Conservation (phyloP, 2,329 filamentous ascomycete genomes). For the Nothophoma quercina region DNA sequence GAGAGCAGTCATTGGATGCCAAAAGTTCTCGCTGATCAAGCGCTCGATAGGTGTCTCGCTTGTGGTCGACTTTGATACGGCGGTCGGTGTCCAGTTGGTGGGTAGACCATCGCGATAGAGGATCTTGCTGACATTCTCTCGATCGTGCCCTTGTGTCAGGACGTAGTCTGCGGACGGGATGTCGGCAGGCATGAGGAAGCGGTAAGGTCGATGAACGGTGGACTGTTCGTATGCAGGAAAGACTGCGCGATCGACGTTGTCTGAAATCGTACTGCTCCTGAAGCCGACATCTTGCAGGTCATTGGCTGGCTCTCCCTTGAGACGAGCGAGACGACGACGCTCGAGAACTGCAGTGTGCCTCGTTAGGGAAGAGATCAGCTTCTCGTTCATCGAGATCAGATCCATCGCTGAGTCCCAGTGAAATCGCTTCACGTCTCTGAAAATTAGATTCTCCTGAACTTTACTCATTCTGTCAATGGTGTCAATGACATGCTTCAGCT, state of each 20-base stretch:
- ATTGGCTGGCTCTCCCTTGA: slow-evolving; percentile 36
- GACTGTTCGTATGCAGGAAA: slow-evolving; percentile 34
- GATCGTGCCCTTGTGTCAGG: slow-evolving; percentile 9
- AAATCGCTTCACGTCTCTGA: slow-evolving; percentile 35
- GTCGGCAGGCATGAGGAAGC: slow-evolving; percentile 23
- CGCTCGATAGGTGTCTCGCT: not conserved
- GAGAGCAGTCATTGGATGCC: slow-evolving; percentile 8
- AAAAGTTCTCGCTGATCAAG: not conserved
- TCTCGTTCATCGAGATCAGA: slow-evolving; percentile 31
- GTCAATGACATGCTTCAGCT: slow-evolving; percentile 37
- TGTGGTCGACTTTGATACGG: not conserved
- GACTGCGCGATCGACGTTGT: slow-evolving; percentile 38
- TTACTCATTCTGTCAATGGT: slow-evolving; percentile 41
- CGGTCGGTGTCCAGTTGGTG: not conserved
- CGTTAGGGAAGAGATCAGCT: slow-evolving; percentile 38
- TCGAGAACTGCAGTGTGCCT: slow-evolving; percentile 44
- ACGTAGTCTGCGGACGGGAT: slow-evolving; percentile 20
- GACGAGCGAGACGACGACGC: slow-evolving; percentile 40
- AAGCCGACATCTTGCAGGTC: slow-evolving; percentile 24
- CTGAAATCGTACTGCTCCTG: slow-evolving; percentile 33
- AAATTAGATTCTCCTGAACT: slow-evolving; percentile 35
- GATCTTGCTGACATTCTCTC: slow-evolving; percentile 19
- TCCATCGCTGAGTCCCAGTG: slow-evolving; percentile 41
- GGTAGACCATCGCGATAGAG: slow-evolving; percentile 23
- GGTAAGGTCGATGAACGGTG: slow-evolving; percentile 1